These are phyloP conservation scores for Eucalyptus curtisii DNA, from an alignment of 345 rosid genomes.

Conservation along the genomic window DNA sequence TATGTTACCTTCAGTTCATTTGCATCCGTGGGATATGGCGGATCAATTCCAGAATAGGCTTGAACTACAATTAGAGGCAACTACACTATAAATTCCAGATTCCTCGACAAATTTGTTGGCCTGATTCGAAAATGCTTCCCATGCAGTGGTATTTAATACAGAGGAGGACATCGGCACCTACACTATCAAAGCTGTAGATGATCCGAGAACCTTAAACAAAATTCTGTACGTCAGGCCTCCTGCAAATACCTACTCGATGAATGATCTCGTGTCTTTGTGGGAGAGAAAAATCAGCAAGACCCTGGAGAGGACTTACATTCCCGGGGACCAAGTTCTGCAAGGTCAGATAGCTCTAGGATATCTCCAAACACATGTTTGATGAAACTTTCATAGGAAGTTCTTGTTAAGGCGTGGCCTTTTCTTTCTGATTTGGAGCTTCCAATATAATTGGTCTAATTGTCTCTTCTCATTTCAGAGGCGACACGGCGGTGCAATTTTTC, in stretches of 20 bases:
- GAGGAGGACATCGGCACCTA: not conserved
- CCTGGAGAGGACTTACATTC: not conserved
- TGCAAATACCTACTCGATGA: not conserved
- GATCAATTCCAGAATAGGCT: not conserved
- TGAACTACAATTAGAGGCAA: not conserved
- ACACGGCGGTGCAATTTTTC: not conserved
- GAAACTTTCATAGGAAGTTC: not conserved
- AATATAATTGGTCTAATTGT: not conserved
- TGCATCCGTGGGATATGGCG: not conserved
- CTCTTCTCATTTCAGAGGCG: not conserved
- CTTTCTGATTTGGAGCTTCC: not conserved
- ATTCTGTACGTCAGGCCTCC: not conserved
- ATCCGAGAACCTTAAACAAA: constrained; percentile 1
- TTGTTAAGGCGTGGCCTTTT: not conserved
- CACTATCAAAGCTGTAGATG: not conserved
- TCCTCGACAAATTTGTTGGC: not conserved
- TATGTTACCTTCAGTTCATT: not conserved
- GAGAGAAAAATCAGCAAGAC: not conserved
- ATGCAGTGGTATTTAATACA: not conserved
- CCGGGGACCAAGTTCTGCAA: not conserved
- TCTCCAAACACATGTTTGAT: not conserved
- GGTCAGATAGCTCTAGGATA: not conserved
- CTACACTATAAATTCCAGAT: not conserved
- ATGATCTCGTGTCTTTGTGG: not conserved
- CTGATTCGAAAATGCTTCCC: not conserved